A percentile compares a stretch with the other conserved stretches of the same genome.
phyloP scores from a whole-genome alignment of 1,284 basidiomycete species.

The Naganishia sp. region DNA sequence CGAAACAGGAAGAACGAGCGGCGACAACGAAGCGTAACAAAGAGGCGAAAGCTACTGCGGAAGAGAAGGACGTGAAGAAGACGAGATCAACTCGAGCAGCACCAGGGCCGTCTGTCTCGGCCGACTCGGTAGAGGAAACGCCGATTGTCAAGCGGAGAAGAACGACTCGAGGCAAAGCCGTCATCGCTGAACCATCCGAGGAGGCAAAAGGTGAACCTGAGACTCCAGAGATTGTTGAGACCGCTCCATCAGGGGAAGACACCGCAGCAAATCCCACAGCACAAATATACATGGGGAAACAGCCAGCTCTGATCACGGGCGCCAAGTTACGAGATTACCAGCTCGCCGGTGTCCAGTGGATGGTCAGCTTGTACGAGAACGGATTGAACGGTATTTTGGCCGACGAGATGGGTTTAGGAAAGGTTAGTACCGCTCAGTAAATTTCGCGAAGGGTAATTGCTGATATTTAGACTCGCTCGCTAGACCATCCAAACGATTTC shows the following conservation, averaged over 20 bases:
- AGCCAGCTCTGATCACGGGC: conserved; percentile 76
- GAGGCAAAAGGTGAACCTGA: conserved; percentile 20
- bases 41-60: conserved; percentile 35
- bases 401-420: conserved; percentile 85
- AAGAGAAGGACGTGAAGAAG: conserved; percentile 33
- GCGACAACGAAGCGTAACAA: conserved; percentile 50
- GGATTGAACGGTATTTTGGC: conserved; percentile 90
- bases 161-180: conserved; percentile 34
- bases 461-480: not conserved
- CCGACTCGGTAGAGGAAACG: conserved; percentile 31
- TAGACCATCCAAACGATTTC: conserved; percentile 91
- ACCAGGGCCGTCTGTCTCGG: not conserved
- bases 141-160: conserved; percentile 39
- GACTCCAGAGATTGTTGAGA: conserved; percentile 6
- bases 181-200: conserved; percentile 5
- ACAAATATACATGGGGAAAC: conserved; percentile 33
- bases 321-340: conserved; percentile 86
- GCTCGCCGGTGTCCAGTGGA: conserved; percentile 93
- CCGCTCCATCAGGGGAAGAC: conserved; percentile 36
- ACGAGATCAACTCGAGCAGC: conserved; percentile 20
- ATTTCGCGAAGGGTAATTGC: not conserved
- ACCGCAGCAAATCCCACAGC: conserved; percentile 30
- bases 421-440: conserved; percentile 54
- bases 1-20: conserved; percentile 45
- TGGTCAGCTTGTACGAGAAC: conserved; percentile 88